Percentiles rank a stretch among this genome's conserved stretches.
Conservation (phyloP, 78 protist genomes). For the Dictyostelium brefeldianum region DNA sequence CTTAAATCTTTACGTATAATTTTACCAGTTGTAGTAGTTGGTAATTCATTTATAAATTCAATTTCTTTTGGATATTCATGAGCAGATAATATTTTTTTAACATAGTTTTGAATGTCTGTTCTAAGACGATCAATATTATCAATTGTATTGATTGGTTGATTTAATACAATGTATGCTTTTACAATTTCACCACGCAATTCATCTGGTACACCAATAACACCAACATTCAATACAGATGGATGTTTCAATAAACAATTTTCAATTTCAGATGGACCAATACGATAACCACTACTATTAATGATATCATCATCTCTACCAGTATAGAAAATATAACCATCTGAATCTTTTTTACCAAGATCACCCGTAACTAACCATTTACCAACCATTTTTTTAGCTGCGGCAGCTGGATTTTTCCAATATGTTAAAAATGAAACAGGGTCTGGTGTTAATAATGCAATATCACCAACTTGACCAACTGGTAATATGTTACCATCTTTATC, state of each 20-base stretch:
- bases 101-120: slow-evolving; percentile 43
- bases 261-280: slow-evolving; percentile 67
- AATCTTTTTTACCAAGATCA: slow-evolving; percentile 32
- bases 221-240: slow-evolving; percentile 10
- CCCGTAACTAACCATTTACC: slow-evolving; percentile 38
- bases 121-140: not conserved
- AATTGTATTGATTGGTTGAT: not conserved
- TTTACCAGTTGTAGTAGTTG: slow-evolving; percentile 71
- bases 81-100: slow-evolving; percentile 44
- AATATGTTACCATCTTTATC: slow-evolving; percentile 15
- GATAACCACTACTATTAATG: slow-evolving; percentile 41
- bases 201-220: slow-evolving; percentile 60
- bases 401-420: slow-evolving; percentile 36
- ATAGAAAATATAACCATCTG: slow-evolving; percentile 41
- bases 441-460: slow-evolving; percentile 9
- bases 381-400: slow-evolving; percentile 11
- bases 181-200: slow-evolving; percentile 46
- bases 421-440: slow-evolving; percentile 33
- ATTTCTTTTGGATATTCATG: slow-evolving; percentile 62
- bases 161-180: slow-evolving; percentile 65
- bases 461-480: slow-evolving; percentile 2
- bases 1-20: slow-evolving; percentile 46
- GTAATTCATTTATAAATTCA: slow-evolving; percentile 46
- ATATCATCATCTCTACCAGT: slow-evolving; percentile 65
- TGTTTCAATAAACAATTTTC: slow-evolving; percentile 32